Evolutionary conservation across 352 stramenopile genomes (phyloP), one percentile per base, ranked within the genome.

Genomic region (Phytophthora cajani): DNA sequence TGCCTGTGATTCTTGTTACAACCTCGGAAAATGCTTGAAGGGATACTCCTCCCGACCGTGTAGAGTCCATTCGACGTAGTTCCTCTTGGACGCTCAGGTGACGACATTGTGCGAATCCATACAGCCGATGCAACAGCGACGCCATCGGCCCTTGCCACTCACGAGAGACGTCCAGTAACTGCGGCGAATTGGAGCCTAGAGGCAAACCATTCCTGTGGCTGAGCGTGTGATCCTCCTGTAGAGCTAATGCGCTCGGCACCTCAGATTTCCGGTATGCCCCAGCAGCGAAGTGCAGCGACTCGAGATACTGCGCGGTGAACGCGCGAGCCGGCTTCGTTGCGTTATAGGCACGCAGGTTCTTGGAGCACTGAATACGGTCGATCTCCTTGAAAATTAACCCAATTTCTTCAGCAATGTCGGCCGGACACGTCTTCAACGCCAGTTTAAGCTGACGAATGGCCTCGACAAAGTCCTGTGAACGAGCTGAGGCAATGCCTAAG

Each of bases 221-320:
- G 42, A 58, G 30, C 16, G 71, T 82, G 59, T 77, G 56, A 36
- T 80, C 75, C 30, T 74, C 67, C 12, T 57, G 19, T 14, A 64
- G 55, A 42, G 52, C 46, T 11, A 46, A 32, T 17, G 57, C n/a
- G 40, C n/a, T 52, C 30, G 30, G 16, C 32, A 46, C 14, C 14
- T 21, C 1, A 54, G 49, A 3, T 9, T 59, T 61, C 27, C 16
- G 40, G 21, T 40, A 50, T 42, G 17, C 50, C 42, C 54, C 47
- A 25, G 27, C 44, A 1, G 84, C 54, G 7, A 77, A 33, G 42
- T 78, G 69, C 16, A 81, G 55, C 5, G 71, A 84, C 30, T 76
- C 67, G 8, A 91, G 58, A 32, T 85, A 91, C 33, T 82, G 68
- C 1, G 58, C 64, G 2, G 84, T 91, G 69, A 91, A 91, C 2